Base-by-base conservation (phyloP, 768 basidiomycete species). In the Leucocoprinus leucothites region DNA sequence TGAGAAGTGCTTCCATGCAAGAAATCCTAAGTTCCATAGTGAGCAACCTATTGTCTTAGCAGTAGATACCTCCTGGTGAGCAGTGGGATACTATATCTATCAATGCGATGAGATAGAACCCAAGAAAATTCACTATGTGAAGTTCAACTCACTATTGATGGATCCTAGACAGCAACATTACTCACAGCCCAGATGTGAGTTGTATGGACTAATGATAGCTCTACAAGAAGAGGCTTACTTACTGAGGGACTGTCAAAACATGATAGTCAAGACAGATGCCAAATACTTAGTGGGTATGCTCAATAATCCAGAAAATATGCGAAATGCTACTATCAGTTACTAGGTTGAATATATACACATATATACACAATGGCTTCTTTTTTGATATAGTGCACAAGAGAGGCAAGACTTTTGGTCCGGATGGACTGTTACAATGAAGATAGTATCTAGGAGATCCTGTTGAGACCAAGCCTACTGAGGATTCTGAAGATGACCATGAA, bases 101-200 rank as follows among this genome's bases (percentile, higher is more conserved):
- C 76, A 79, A 55, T 42, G 60, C 21, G 64, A 68, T 26, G 26
- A 49, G 0, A 21, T 60, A 0, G 62, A 67, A 24, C 64, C 61
- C 0, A 60, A 65, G 1, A 56, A 57, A 11, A 56, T 61, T 0
- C 62, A 63, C 14, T 74, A 66, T 26, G 62, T 66, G 0, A 58
- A 64, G 0, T 80, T 77, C 43, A 65, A 74, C 0, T 79, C 72
- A 0, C 72, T 79, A 0, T 60, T 69, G 0, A 62, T 77, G 22
- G 74, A 73, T 36, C 65, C 69, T 0, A 21, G 67, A 0, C 70
- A 76, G 57, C 52, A 63, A 1, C 24, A 61, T 0, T 75, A 67
- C 54, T 31, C 31, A 11, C 31, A 31, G 31, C 31, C 38, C 3
- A 38, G 14, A n/a, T 13, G 16, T 6, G 38, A 38, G 38, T n/a